Base-by-base conservation (phyloP, 441 rosid species). In the Metrosideros polymorpha region DNA sequence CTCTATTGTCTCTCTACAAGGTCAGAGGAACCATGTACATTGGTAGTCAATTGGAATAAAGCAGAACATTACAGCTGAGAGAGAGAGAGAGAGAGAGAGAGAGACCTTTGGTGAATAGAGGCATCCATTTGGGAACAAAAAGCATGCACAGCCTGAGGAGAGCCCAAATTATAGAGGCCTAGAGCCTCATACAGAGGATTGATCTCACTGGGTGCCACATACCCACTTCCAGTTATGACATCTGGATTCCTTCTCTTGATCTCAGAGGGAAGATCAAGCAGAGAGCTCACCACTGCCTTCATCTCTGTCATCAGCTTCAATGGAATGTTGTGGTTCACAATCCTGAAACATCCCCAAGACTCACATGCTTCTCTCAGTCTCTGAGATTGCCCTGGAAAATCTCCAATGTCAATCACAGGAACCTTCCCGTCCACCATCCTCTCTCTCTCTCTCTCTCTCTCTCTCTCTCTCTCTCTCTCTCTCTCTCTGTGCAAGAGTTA, bases 141-240 rank as follows among this genome's bases (percentile, higher is more conserved):
- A 29, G 53, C 15, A 15, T 87, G 51, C 22, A 96, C 92, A 42
- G 94, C 95, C 66, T 87, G 87, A 59, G 92, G 75, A 29, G 94
- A 93, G 19, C 91, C 89, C 87, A 91, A 77, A 84, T 94, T 93
- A 85, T 88, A 96, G 49, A 94, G 90, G 56, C 97, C 96, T 55
- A 94, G 87, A 27, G 98, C 92, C 75, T 96, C 98, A 76, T 93
- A 94, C 13, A 92, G 92, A 77, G 98, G 98, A 84, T 92, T 94
- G 82, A 52, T 50, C 17, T 87, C 82, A 71, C 66, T 86, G 2
- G 87, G 91, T 12, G 95, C 93, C 89, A 90, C 24, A 91, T 95
- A 93, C 29, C 98, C 97, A 84, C n/a, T 93, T 43, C 93, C 93
- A 10, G 91, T 89, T 29, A 94, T 84, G 49, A 91, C 95, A 84